These are phyloP conservation scores for Ogataea paraovalis DNA, from an alignment of 805 yeast species.

Conservation along the genomic window DNA sequence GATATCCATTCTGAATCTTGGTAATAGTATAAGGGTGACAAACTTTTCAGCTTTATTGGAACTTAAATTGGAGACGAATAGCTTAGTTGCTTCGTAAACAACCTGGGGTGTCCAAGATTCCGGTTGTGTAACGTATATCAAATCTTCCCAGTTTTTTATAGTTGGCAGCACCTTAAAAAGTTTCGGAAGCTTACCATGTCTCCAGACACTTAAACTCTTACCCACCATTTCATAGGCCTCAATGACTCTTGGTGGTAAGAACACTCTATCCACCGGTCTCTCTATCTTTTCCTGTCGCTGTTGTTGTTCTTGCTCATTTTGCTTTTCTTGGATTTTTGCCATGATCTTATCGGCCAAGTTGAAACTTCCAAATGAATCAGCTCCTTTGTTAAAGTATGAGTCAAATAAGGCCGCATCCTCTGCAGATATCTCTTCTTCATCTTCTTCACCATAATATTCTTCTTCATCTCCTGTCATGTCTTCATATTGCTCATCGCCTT, in stretches of 20 bases:
- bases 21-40: constrained; percentile 62
- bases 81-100: constrained; percentile 88
- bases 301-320: constrained; percentile 24
- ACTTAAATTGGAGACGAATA: constrained; percentile 85
- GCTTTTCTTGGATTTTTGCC: constrained; percentile 79
- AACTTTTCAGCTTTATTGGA: constrained; percentile 88
- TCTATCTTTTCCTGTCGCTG: constrained; percentile 25
- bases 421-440: constrained; percentile 59
- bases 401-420: constrained; percentile 84
- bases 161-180: constrained; percentile 93
- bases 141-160: constrained; percentile 92
- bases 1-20: constrained; percentile 66
- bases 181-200: constrained; percentile 96
- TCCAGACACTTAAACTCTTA: constrained; percentile 77
- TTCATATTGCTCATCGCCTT: constrained; percentile 27
- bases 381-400: constrained; percentile 50
- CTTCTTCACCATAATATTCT: constrained; percentile 44
- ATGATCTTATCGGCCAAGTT: constrained; percentile 90
- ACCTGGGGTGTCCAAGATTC: constrained; percentile 94
- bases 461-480: constrained; percentile 34
- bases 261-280: constrained; percentile 65
- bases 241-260: constrained; percentile 93
- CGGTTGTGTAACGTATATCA: constrained; percentile 88
- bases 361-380: constrained; percentile 40
- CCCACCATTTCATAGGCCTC: constrained; percentile 94